A percentile compares a stretch with the other conserved stretches of the same genome.
These are phyloP conservation scores for Pythium insidiosum DNA, from an alignment of 352 stramenopile genomes.

Conservation along the genomic window DNA sequence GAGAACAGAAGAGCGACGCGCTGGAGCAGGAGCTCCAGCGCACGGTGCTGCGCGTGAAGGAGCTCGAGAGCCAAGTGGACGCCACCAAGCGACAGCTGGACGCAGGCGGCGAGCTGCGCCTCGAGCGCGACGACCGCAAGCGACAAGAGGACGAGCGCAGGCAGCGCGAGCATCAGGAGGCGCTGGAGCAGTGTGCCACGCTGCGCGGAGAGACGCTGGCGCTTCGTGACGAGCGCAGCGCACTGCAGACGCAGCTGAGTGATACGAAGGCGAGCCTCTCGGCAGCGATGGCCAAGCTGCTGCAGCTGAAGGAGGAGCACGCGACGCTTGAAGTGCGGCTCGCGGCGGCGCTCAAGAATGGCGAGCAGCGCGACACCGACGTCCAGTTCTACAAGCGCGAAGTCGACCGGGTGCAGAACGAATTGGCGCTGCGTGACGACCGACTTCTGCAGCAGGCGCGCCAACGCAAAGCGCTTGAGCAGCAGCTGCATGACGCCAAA, in stretches of 20 bases:
- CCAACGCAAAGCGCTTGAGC: slow-evolving; percentile 11
- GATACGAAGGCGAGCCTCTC: slow-evolving; percentile 25
- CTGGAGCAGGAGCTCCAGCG: slow-evolving; percentile 7
- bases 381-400: slow-evolving; percentile 31
- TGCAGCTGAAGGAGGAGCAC: slow-evolving; percentile 59
- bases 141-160: no score
- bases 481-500: slow-evolving; percentile 16
- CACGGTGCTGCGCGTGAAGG: slow-evolving; percentile 12
- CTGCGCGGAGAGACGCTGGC: slow-evolving; percentile 47
- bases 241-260: slow-evolving; percentile 27
- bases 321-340: slow-evolving; percentile 39
- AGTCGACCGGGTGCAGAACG: slow-evolving; percentile 24
- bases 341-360: slow-evolving; percentile 19
- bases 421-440: slow-evolving; percentile 24
- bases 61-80: slow-evolving; percentile 26
- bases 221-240: slow-evolving; percentile 32
- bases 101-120: slow-evolving; percentile 4
- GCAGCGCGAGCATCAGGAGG: slow-evolving; percentile 15
- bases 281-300: slow-evolving; percentile 34
- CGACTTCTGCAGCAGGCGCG: slow-evolving; percentile 17
- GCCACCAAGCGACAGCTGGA: slow-evolving; percentile 6
- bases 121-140: slow-evolving; percentile 17
- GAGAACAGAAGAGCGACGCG: slow-evolving; percentile 4
- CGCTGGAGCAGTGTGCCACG: slow-evolving; percentile 27
- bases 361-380: slow-evolving; percentile 26